Percentiles rank a stretch among this genome's conserved stretches.
Conservation (phyloP, 2,329 filamentous ascomycete species). For the Tolypocladium album region DNA sequence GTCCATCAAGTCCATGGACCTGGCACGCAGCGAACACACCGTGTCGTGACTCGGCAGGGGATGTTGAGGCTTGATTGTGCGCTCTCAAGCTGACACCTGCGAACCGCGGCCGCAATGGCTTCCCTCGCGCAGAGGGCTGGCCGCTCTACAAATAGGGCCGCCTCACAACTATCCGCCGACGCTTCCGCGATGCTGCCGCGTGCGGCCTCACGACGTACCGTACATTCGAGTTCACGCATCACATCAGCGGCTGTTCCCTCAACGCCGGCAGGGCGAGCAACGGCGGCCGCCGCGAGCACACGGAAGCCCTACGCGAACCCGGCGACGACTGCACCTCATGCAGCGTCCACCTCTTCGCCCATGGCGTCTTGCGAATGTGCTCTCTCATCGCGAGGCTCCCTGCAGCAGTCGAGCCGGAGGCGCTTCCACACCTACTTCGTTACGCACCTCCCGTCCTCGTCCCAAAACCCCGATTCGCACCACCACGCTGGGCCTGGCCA, state of each 20-base stretch:
- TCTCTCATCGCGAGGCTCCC: not conserved
- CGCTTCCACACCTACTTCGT: conserved; percentile 95
- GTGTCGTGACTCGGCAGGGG: conserved; percentile 4
- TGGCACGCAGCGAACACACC: not conserved
- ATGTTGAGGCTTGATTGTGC: conserved; percentile 4
- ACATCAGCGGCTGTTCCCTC: not conserved
- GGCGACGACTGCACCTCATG: not conserved
- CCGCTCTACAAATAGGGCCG: conserved; percentile 9
- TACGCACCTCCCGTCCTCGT: conserved; percentile 87
- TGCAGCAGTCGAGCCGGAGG: conserved; percentile 22
- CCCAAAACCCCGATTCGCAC: conserved; percentile 77
- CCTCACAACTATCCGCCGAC: conserved; percentile 7
- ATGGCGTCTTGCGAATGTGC: not conserved
- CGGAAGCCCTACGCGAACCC: not conserved
- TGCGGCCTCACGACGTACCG: conserved; percentile 1
- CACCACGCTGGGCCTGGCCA: conserved; percentile 57
- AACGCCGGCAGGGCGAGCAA: not conserved
- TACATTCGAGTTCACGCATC: not conserved
- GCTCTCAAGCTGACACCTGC: conserved; percentile 2
- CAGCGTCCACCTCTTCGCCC: not conserved
- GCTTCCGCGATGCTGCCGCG: not conserved
- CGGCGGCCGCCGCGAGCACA: not conserved
- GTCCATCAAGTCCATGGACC: conserved; percentile 1
- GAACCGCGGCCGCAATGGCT: conserved; percentile 9
- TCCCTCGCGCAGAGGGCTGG: conserved; percentile 9